Conservation (phyloP, 495 filamentous ascomycete species). For the Melanomma pulvis-pyrius region DNA sequence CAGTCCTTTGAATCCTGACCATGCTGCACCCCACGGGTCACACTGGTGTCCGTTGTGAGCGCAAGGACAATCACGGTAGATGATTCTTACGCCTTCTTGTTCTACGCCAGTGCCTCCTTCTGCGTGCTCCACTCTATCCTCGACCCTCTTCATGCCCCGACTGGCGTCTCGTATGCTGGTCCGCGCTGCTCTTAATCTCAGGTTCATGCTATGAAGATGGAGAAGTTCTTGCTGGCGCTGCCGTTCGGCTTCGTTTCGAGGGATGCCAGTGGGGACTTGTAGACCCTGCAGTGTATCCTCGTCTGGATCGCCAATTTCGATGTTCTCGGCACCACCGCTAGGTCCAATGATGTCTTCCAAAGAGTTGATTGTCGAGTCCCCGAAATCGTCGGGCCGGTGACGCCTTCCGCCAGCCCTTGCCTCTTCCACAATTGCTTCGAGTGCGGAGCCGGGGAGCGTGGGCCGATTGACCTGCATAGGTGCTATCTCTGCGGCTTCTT, state of each 20-base stretch:
- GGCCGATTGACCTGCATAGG: constrained; percentile 3
- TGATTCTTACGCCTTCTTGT: constrained; percentile 11
- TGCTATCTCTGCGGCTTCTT: neutral
- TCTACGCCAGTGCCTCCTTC: constrained; percentile 7
- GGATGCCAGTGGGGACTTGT: constrained; percentile 17
- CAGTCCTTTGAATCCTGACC: constrained; percentile 23
- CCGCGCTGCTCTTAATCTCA: constrained; percentile 40
- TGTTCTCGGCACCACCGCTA: constrained; percentile 11
- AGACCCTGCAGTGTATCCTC: constrained; percentile 39
- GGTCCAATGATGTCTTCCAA: constrained; percentile 58
- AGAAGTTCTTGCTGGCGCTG: constrained; percentile 43
- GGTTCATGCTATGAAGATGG: constrained; percentile 45
- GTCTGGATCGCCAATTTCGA: constrained; percentile 34
- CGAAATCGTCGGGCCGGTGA: constrained; percentile 46
- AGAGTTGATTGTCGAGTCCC: constrained; percentile 66
- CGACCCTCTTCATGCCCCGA: constrained; percentile 43
- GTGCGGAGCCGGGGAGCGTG: constrained; percentile 38
- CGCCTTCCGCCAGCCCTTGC: constrained; percentile 24
- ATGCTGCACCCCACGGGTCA: neutral
- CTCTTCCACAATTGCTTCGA: constrained; percentile 58
- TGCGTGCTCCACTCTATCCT: constrained; percentile 38
- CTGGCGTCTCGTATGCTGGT: constrained; percentile 46
- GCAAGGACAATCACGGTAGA: constrained; percentile 33
- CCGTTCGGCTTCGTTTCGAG: constrained; percentile 37
- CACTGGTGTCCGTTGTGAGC: constrained; percentile 8